Evolutionary conservation across 2,329 filamentous ascomycete species (phyloP).

Genomic region (Pseudogymnoascus sp.): DNA sequence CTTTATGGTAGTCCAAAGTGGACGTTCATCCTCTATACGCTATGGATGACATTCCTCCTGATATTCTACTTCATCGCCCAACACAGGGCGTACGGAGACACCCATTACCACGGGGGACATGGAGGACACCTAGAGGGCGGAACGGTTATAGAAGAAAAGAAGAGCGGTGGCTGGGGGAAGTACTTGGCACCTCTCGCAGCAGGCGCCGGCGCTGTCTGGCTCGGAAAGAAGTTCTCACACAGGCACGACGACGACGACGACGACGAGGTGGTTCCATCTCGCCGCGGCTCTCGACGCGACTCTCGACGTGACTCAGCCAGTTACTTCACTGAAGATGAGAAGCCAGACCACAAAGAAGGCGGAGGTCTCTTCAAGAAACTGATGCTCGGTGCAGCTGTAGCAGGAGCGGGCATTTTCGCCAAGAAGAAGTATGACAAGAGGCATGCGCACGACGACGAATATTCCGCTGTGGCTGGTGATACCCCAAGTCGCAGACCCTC

Average conservation of each 20-base stretch:
- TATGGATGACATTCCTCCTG: constrained; percentile 68
- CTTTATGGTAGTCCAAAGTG: constrained; percentile 83
- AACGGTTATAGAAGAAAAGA: constrained; percentile 40
- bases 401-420: constrained; percentile 54
- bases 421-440: constrained; percentile 50
- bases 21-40: constrained; percentile 75
- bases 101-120: constrained; percentile 17
- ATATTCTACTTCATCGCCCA: constrained; percentile 67
- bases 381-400: constrained; percentile 48
- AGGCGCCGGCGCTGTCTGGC: constrained; percentile 46
- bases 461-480: constrained; percentile 54
- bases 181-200: constrained; percentile 43
- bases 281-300: constrained; percentile 30
- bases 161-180: constrained; percentile 31
- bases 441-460: constrained; percentile 47
- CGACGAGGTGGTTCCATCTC: constrained; percentile 45
- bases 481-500: constrained; percentile 44
- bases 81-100: constrained; percentile 36
- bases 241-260: constrained; percentile 19
- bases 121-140: constrained; percentile 26
- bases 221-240: constrained; percentile 30
- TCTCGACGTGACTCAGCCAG: constrained; percentile 47
- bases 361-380: constrained; percentile 54
- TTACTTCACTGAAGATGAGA: constrained; percentile 51
- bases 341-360: constrained; percentile 39